Base-by-base conservation (phyloP, 2,329 filamentous ascomycete species). In the Parastagonospora nodorum region DNA sequence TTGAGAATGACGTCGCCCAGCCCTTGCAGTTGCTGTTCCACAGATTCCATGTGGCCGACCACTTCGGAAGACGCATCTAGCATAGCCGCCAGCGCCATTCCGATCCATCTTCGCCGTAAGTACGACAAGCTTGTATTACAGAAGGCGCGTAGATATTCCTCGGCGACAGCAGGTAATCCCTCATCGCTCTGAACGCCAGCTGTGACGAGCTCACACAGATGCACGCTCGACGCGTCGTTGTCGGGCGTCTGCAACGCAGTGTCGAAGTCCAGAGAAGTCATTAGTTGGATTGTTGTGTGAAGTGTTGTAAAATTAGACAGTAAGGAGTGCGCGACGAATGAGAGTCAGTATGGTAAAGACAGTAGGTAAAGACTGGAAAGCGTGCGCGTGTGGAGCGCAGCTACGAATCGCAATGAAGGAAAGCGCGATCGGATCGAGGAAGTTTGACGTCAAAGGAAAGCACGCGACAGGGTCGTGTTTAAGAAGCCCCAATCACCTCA, bases 81-180 rank as follows among this genome's bases (percentile, higher is more conserved):
- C 56, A 72, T 66, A 8, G 52, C 61, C 29, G 50, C 50, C n/a
- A 73, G 53, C n/a, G 61, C 55, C 2, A 73, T 42, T 10, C 70
- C 70, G 40, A 63, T 48, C 68, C 68, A 73, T 62, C 69, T 59
- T 47, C 69, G 59, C 30, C 57, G 61, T 15, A 36, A 38, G 12
- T 50, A 24, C 10, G 65, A 64, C 15, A 32, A 42, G 8, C 10
- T 41, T 27, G 43, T 38, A 33, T 67, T 51, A 55, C 61, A 68
- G 45, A 73, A 73, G 12, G 63, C 61, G 31, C 43, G 46, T 11
- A 73, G 42, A 39, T 65, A 71, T n/a, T 52, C 45, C 19, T 61
- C 61, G 19, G 64, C 63, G 5, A 57, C 48, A 3, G 45, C 27
- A 9, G 58, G 49, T 14, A 63, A 55, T 14, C 43, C 39, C 2